Percentiles rank a stretch among this genome's conserved stretches.
phyloP scores from a whole-genome alignment of 148 eudicot species.

The Chenopodium album region DNA sequence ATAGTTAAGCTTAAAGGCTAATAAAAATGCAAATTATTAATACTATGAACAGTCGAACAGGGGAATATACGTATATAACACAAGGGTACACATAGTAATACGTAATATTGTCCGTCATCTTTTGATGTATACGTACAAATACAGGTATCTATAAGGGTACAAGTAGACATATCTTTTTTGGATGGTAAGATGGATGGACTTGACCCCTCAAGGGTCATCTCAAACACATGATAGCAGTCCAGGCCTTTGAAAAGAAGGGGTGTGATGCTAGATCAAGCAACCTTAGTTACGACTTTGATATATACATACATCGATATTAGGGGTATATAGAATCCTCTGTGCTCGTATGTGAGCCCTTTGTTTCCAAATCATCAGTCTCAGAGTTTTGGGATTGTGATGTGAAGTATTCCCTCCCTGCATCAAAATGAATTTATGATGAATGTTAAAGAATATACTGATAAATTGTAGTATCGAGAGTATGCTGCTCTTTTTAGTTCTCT shows the following conservation, averaged over 20 bases:
- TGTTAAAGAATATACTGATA: neutral
- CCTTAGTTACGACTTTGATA: neutral
- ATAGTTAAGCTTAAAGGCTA: neutral
- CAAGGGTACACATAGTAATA: constrained; percentile 2
- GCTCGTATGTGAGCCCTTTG: neutral
- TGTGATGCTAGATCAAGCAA: neutral
- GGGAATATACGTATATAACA: neutral
- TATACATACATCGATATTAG: neutral
- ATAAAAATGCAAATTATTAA: neutral
- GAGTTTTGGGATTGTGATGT: constrained; percentile 49
- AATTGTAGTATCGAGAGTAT: neutral
- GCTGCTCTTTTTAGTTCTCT: neutral
- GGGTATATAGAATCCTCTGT: neutral
- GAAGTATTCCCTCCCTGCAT: constrained; percentile 78
- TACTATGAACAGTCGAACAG: neutral
- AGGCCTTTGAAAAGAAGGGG: neutral
- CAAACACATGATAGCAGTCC: neutral
- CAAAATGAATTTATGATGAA: constrained; percentile 5
- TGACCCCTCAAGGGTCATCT: neutral
- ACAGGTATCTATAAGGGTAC: neutral
- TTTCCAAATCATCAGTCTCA: constrained; percentile 15
- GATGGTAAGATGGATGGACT: neutral
- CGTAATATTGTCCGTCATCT: neutral
- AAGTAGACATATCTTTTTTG: neutral
- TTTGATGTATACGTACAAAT: neutral